Conservation (phyloP, 202 grass and related monocot genomes). For the Schoenoplectus triqueter region DNA sequence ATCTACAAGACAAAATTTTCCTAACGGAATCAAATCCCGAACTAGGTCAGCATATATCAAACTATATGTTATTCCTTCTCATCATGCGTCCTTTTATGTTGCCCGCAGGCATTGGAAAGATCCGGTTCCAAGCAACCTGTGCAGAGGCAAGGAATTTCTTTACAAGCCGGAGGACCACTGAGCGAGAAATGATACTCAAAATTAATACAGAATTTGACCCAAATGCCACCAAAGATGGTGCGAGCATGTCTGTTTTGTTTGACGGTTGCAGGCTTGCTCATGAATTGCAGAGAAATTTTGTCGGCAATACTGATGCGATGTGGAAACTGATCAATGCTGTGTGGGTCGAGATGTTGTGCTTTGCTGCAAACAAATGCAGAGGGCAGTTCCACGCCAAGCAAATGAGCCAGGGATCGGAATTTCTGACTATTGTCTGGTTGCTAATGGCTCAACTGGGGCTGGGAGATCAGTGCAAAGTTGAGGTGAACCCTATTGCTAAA, state of each 20-base stretch:
- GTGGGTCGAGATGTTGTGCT: neutral
- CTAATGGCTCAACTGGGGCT: neutral
- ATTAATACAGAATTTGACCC: neutral
- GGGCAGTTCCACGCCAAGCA: neutral
- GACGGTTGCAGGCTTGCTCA: neutral
- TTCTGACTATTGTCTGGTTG: neutral
- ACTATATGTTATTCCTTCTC: neutral
- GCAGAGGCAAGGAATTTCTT: conserved; percentile 2
- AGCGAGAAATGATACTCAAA: neutral
- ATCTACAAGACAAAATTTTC: neutral
- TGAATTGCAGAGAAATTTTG: neutral
- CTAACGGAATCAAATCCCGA: neutral
- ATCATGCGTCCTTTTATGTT: neutral
- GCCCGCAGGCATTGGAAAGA: neutral
- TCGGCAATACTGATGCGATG: neutral
- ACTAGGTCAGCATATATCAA: neutral
- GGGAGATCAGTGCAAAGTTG: neutral
- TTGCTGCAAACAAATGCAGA: neutral
- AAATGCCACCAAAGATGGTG: neutral
- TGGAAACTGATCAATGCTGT: neutral
- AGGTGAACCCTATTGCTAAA: neutral
- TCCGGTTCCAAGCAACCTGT: neutral
- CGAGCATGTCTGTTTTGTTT: neutral
- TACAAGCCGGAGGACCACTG: neutral
- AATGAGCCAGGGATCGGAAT: neutral